A percentile compares a stretch with the other conserved stretches of the same genome.
phyloP scores from a whole-genome alignment of 805 yeast genomes.

The Blastobotrys chiropterorum region DNA sequence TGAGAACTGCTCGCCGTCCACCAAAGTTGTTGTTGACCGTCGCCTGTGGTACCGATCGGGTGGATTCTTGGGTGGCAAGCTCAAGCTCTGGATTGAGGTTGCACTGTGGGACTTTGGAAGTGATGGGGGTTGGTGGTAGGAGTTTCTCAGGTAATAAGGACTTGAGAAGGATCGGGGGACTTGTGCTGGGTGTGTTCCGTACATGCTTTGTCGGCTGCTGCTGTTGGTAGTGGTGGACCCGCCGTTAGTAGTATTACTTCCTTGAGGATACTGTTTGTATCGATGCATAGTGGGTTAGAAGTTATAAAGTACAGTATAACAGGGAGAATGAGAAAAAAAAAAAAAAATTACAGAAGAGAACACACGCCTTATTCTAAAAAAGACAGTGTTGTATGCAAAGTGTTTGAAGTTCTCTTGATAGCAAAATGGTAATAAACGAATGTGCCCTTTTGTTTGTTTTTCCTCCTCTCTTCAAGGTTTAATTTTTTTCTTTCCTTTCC shows the following conservation, averaged over 20 bases:
- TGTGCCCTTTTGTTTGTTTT: neutral
- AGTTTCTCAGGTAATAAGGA: neutral
- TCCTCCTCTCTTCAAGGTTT: too few species aligned
- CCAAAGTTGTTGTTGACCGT: neutral
- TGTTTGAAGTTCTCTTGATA: neutral
- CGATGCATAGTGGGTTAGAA: neutral
- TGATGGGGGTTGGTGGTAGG: neutral
- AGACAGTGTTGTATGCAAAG: neutral
- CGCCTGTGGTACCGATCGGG: neutral
- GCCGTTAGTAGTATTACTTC: neutral
- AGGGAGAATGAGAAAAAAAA: neutral
- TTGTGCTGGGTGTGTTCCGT: neutral
- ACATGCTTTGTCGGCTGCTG: neutral
- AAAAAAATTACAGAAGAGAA: neutral
- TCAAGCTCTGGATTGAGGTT: neutral
- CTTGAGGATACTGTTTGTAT: neutral
- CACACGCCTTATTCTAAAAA: neutral
- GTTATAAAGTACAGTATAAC: neutral
- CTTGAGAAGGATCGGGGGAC: neutral
- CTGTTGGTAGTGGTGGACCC: neutral
- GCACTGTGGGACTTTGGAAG: neutral
- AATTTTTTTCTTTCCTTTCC: neutral
- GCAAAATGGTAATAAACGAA: neutral
- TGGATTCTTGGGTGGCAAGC: neutral
- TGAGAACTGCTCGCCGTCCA: neutral